Percentiles rank a stretch among this genome's conserved stretches.
Conservation (phyloP, 78 protist genomes). For the Dictyostelium capitatum region DNA sequence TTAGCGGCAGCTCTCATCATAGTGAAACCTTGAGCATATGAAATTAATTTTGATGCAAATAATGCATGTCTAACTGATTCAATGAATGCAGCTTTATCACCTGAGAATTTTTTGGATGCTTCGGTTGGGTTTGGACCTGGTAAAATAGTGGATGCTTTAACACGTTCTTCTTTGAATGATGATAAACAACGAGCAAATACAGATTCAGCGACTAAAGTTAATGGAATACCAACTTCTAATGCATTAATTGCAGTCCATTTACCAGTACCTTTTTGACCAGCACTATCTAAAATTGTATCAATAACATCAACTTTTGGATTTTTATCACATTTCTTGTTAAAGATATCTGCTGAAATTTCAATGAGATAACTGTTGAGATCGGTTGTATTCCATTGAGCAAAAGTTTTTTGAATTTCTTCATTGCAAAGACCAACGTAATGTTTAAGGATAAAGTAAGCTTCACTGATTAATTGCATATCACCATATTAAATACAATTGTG, state of each 20-base stretch:
- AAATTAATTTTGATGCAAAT: conserved; percentile 92
- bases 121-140: conserved; percentile 83
- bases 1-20: conserved; percentile 84
- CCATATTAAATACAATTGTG: conserved; percentile 99
- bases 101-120: conserved; percentile 22
- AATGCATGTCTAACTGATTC: conserved; percentile 90
- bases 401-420: conserved; percentile 85
- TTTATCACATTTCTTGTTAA: conserved; percentile 81
- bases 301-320: conserved; percentile 82
- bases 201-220: conserved; percentile 88
- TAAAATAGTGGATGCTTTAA: conserved; percentile 82
- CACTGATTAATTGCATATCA: conserved; percentile 97
- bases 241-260: conserved; percentile 91
- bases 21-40: conserved; percentile 96
- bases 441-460: conserved; percentile 91
- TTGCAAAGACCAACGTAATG: conserved; percentile 80
- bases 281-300: conserved; percentile 93
- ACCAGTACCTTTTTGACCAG: conserved; percentile 99
- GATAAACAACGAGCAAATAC: conserved; percentile 91
- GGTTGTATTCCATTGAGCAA: conserved; percentile 94
- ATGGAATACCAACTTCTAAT: conserved; percentile 88
- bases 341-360: conserved; percentile 95
- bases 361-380: conserved; percentile 94
- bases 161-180: conserved; percentile 88
- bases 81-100: conserved; percentile 83